Evolutionary conservation across 257 asterid species (phyloP), one percentile per base, ranked within the genome.

Genomic region (Jacaranda mimosifolia): DNA sequence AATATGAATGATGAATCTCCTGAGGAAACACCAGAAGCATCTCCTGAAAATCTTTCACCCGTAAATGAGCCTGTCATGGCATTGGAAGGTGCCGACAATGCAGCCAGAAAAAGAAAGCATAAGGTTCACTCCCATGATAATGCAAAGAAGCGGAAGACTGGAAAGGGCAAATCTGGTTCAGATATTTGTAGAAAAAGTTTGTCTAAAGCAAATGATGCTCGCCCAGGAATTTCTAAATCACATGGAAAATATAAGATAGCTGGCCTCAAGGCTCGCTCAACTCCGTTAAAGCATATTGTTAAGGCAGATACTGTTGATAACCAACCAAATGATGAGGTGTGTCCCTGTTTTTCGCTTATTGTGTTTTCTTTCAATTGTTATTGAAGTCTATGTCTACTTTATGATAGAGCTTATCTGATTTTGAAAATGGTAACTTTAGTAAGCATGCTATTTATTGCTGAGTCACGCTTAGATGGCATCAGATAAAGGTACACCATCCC

Each of bases 311-410:
- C 3, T 82, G 79, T 42, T 9, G 46, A 85, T 69, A 72, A 57
- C 57, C 85, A 77, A 63, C 86, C 79, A 57, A 86, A 85, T 74
- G 86, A 86, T 68, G 83, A 84, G 92, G 94, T 91, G 39, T 42
- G 74, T 55, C 67, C 64, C 53, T 77, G 45, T 18, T 77, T 70
- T 76, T 45, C 65, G 5, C 5, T 38, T 48, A 19, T 39, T 53
- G 14, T 71, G 60, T 60, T 18, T 10, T 32, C 52, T 79, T 72
- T 38, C 18, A 39, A 39, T 32, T 67, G 46, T 72, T 51, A 78
- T 62, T 40, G n/a, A 38, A 60, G 39, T 14, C 4, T 40, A 70
- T 26, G 1, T 26, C 32, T 26, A 26, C 32, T 26, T 26, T 42
- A 42, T 42, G 46, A 42, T 5, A 42, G 51, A 2, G 32, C 32